phyloP scores from a whole-genome alignment of 495 filamentous ascomycete genomes.

The Saxophila tyrrhenica region DNA sequence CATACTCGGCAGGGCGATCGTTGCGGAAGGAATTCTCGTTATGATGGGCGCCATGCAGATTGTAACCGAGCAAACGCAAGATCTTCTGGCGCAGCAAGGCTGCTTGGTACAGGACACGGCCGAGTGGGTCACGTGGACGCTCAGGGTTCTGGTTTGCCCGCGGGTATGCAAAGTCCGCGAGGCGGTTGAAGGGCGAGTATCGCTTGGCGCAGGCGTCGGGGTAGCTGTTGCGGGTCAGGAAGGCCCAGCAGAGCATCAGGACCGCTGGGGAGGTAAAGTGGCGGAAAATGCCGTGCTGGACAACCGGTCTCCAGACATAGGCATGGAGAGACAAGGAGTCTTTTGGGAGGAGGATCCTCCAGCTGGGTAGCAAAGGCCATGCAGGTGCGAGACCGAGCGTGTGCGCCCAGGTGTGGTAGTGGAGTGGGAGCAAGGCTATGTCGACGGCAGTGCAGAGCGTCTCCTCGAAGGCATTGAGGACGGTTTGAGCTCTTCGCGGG shows the following conservation, averaged over 20 bases:
- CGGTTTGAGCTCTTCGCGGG: background rate
- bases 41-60: background rate
- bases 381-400: conserved; percentile 12
- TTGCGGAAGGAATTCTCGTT: too few species aligned
- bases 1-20: too few species aligned
- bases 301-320: conserved; percentile 1
- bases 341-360: background rate
- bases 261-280: conserved; percentile 3
- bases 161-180: background rate
- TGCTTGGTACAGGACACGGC: background rate
- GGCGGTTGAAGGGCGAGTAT: background rate
- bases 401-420: conserved; percentile 9
- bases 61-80: background rate
- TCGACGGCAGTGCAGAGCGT: background rate
- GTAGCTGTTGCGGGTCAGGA: background rate
- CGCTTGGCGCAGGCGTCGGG: background rate
- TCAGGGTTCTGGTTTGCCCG: background rate
- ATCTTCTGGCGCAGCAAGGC: background rate
- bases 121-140: background rate
- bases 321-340: background rate
- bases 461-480: background rate
- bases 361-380: conserved; percentile 5
- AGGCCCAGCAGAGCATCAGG: background rate
- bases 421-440: conserved; percentile 9
- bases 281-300: background rate